Base-by-base conservation (phyloP, 202 grass and related monocot species). In the Eragrostis tef region DNA sequence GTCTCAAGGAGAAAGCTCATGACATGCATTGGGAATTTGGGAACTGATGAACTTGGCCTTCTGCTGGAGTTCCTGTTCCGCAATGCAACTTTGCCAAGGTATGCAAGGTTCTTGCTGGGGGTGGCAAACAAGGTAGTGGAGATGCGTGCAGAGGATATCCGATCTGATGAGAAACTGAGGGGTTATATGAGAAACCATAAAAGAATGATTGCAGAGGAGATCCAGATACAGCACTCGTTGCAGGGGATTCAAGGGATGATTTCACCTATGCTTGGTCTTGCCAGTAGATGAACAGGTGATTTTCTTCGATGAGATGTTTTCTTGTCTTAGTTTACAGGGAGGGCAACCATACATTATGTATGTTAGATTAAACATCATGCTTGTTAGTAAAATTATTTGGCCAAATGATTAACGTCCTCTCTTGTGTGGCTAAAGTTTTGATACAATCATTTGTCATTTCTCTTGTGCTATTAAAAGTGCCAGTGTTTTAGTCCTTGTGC, bases 191-290 rank as follows among this genome's bases (percentile, higher is more conserved):
- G 90, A 73, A 98, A 91, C 73, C 86, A 93, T 11, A 91, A 89
- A 57, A 81, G 86, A 25, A 81, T 93, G 84, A 64, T 91, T 71
- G 50, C 71, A 5, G 88, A 98, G 74, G 94, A 98, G 79, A 92
- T 98, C 52, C 47, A 87, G 79, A 86, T 94, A 89, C 94, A 98
- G 54, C 90, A 79, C 42, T 89, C 88, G 3, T 81, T 98, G 86
- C 94, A 85, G 83, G 90, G 74, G 45, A 91, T 98, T 79, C 94
- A 93, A 85, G 94, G 92, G 11, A 98, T 98, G 92, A 88, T 98
- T 64, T 94, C 88, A 12, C 88, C 94, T 80, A 85, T 98, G 79
- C 88, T 98, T 29, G 75, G 71, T 29, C 87, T 94, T 84, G 90
- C 94, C 44, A 84, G 84, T 82, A 89, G 79, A 74, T 90, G 79